Base-by-base conservation (phyloP, 2,329 filamentous ascomycete genomes). In the Fusarium albosuccineum region DNA sequence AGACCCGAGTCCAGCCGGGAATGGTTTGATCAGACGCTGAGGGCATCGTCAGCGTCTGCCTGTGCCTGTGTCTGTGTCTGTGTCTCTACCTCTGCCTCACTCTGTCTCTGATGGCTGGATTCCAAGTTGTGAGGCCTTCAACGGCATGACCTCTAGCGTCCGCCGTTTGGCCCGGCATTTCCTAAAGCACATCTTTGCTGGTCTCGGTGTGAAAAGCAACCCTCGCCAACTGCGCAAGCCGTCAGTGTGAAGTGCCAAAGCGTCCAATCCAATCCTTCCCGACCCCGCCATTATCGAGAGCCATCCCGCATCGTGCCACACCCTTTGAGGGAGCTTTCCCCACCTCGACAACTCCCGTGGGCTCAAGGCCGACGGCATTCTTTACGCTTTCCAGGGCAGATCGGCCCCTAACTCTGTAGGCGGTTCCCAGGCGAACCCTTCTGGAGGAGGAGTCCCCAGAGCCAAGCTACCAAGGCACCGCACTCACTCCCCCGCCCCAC, bases 401-500 rank as follows among this genome's bases (percentile, higher is more conserved):
- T 39, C n/a, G 9, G 30, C 40, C 46, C 14, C 26, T 33, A 42
- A 30, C 17, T 36, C 37, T 57, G 52, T 27, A 42, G 50, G 44
- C 40, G 27, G 50, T 30, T 53, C 37, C 53, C 53, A 13, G 55
- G 60, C 42, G 56, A 49, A 57, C 37, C 67, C 49, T 57, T 37
- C 27, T 56, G 46, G 37, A 44, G 62, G 33, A 8, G 17, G 10
- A 11, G 44, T 45, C 42, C 42, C 55, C 36, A 54, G 29, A 17
- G 59, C 60, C 60, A 56, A 60, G 65, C 52, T 64, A 62, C 63
- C 64, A 56, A 60, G 65, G 56, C 67, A 62, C 63, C 64, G 55
- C 65, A 53, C 66, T 63, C 66, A 45, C 58, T 66, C 62, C 66
- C 66, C 66, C 66, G 62, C 66, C 66, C 66, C 66, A 68, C 65